A percentile compares a stretch with the other conserved stretches of the same genome.
Evolutionary conservation across 2,329 filamentous ascomycete species (phyloP).

Genomic region (Apiospora sp.): DNA sequence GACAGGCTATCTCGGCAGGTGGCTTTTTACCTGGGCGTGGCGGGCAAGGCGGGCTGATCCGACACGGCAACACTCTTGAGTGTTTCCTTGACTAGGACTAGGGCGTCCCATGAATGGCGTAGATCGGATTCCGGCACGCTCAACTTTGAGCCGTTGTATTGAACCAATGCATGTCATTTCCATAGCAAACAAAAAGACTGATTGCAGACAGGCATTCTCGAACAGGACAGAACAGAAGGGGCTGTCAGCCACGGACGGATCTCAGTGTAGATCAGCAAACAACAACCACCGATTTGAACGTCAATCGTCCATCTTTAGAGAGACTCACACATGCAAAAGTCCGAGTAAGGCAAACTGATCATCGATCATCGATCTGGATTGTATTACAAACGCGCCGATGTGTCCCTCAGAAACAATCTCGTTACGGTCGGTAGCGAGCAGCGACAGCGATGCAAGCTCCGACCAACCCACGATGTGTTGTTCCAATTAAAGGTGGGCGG

Average conservation of each 20-base stretch:
- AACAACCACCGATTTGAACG: neutral
- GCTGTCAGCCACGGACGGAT: neutral
- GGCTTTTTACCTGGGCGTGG: neutral
- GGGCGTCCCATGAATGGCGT: neutral
- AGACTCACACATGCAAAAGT: neutral
- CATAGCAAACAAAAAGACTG: neutral
- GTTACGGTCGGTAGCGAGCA: neutral
- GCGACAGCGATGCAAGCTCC: neutral
- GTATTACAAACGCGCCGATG: neutral
- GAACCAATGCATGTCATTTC: neutral
- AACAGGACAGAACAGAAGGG: neutral
- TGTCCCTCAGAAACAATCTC: neutral
- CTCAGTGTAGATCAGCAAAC: conserved; percentile 15
- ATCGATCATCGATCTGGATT: neutral
- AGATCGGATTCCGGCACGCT: conserved; percentile 18
- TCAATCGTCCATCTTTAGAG: neutral
- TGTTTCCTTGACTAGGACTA: conserved; percentile 16
- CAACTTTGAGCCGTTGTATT: neutral
- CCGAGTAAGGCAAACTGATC: neutral
- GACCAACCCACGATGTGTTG: conserved; percentile 3
- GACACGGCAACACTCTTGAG: neutral
- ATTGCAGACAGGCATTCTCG: neutral
- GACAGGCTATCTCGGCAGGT: neutral
- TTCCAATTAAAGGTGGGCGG: neutral
- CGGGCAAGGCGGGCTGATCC: neutral